Evolutionary conservation across 257 asterid species (phyloP).

Genomic region (Cordia subcordata): DNA sequence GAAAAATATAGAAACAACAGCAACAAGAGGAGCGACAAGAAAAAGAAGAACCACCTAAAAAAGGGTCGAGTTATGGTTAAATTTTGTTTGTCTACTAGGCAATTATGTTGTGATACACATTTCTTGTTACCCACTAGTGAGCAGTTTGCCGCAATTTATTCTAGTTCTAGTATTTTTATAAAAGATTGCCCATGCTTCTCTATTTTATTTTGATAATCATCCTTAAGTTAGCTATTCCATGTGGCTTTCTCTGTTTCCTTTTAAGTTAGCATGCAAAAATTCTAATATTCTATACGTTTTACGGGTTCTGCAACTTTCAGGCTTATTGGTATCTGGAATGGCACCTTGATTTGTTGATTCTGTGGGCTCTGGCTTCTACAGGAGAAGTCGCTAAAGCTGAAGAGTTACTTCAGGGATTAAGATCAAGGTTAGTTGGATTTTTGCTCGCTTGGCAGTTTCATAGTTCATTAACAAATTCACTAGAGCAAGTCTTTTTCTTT

Average conservation of each 20-base stretch:
- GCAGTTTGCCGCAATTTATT: too few species aligned
- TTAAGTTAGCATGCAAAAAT: too few species aligned
- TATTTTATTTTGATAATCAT: too few species aligned
- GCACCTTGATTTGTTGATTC: conserved; percentile 85
- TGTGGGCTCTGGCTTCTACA: conserved; percentile 60
- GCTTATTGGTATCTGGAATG: conserved; percentile 82
- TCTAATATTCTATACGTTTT: background rate
- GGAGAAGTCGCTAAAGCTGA: conserved; percentile 59
- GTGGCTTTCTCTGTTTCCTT: too few species aligned
- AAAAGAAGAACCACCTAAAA: too few species aligned
- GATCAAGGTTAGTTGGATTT: conserved; percentile 45
- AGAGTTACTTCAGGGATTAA: conserved; percentile 61
- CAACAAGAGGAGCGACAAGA: too few species aligned
- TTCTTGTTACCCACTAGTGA: background rate
- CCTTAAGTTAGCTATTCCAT: too few species aligned
- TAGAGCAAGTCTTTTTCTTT: conserved; percentile 3
- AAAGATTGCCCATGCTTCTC: background rate
- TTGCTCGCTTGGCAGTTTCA: background rate
- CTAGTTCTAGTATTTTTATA: background rate
- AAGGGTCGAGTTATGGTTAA: too few species aligned
- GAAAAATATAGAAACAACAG: too few species aligned
- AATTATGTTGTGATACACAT: background rate
- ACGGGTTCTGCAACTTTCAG: conserved; percentile 32
- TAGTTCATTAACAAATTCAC: background rate
- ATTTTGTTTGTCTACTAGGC: too few species aligned